A percentile compares a stretch with the other conserved stretches of the same genome.
phyloP scores from a whole-genome alignment of 129 eudicot genomes.

The Cynara cardunculus region DNA sequence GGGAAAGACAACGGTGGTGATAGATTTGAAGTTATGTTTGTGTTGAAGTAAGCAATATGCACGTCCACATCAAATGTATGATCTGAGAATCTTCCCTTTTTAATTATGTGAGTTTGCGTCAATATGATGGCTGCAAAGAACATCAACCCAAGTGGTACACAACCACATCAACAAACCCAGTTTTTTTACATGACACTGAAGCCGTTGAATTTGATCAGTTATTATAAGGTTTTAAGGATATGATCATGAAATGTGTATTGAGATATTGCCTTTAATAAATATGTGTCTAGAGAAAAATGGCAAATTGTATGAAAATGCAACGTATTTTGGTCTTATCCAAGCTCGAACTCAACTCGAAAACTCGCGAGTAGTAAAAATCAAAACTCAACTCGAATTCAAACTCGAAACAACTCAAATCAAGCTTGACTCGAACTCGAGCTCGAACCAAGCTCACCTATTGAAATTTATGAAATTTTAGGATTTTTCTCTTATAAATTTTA shows the following conservation, averaged over 20 bases:
- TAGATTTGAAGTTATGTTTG: neutral
- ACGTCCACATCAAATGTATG: constrained; percentile 2
- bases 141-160: constrained; percentile 9
- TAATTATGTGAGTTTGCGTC: constrained; percentile 2
- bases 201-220: neutral
- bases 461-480: too few relatives aligned
- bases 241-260: neutral
- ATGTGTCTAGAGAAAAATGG: too few relatives aligned
- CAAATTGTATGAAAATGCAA: too few relatives aligned
- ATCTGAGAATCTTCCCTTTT: constrained; percentile 4
- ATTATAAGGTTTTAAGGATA: neutral
- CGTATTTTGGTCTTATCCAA: too few relatives aligned
- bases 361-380: too few relatives aligned
- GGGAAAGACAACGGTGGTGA: neutral
- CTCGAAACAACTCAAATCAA: too few relatives aligned
- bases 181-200: neutral
- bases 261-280: neutral
- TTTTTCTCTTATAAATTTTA: too few relatives aligned
- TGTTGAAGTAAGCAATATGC: neutral
- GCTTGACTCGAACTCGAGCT: too few relatives aligned
- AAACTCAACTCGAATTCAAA: too few relatives aligned
- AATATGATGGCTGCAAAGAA: constrained; percentile 8
- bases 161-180: neutral
- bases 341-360: too few relatives aligned
- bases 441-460: too few relatives aligned